Evolutionary conservation across 768 basidiomycete genomes (phyloP).

Genomic region (Tylopilus subfusipes): DNA sequence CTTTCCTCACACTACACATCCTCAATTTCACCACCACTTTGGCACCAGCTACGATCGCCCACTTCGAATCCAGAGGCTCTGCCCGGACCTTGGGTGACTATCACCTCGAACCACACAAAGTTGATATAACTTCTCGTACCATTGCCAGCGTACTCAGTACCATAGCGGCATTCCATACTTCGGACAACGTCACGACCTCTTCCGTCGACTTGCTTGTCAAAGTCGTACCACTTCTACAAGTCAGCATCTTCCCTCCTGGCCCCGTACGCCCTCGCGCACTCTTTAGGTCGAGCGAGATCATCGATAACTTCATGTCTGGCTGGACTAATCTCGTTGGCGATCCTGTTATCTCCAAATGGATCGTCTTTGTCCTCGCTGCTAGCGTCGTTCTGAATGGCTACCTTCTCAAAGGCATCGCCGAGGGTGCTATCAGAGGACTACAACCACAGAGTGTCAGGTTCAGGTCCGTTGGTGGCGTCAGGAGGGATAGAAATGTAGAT

Average conservation of each 20-base stretch:
- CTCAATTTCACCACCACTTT: constrained; percentile 92
- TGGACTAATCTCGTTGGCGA: constrained; percentile 94
- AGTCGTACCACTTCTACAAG: constrained; percentile 55
- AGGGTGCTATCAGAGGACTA: constrained; percentile 39
- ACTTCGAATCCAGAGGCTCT: constrained; percentile 34
- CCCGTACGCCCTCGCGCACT: constrained; percentile 30
- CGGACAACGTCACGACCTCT: constrained; percentile 12
- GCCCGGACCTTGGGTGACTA: constrained; percentile 14
- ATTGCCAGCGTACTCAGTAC: constrained; percentile 56
- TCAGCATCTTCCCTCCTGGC: constrained; percentile 43
- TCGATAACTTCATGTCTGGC: constrained; percentile 84
- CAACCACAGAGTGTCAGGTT: constrained; percentile 32
- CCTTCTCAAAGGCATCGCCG: constrained; percentile 80
- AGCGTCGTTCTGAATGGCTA: constrained; percentile 91
- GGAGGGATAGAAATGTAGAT: constrained; percentile 21
- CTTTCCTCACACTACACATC: constrained; percentile 88
- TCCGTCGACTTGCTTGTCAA: constrained; percentile 52
- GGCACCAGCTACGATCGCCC: constrained; percentile 56
- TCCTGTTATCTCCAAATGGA: constrained; percentile 92
- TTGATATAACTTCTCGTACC: constrained; percentile 66
- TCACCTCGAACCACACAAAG: constrained; percentile 41
- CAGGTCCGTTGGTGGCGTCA: constrained; percentile 21
- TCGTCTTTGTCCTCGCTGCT: constrained; percentile 81
- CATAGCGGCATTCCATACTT: constrained; percentile 41
- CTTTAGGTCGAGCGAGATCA: constrained; percentile 45